Evolutionary conservation across 345 rosid species (phyloP).

Genomic region (Linum trigynum): DNA sequence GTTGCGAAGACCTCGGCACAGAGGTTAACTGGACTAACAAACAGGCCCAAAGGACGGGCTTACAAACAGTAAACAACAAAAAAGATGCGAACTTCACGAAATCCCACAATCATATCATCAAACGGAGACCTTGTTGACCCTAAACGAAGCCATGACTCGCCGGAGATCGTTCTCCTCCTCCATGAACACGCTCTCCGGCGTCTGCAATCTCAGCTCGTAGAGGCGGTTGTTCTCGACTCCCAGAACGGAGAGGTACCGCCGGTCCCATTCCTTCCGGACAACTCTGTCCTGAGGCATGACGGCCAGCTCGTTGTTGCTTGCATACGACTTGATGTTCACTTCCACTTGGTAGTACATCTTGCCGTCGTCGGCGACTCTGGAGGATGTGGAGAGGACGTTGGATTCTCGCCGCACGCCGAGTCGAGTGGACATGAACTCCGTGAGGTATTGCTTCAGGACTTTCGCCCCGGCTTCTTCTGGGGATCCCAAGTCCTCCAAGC

Average conservation of each 20-base stretch:
- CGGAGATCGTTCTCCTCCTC: slow-evolving; percentile 85
- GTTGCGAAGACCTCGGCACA: no score
- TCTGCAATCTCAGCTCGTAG: slow-evolving; percentile 75
- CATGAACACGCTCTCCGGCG: slow-evolving; percentile 74
- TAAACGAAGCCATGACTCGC: slow-evolving; percentile 76
- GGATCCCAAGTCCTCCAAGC: slow-evolving; percentile 76
- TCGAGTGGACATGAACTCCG: slow-evolving; percentile 96
- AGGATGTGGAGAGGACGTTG: slow-evolving; percentile 56
- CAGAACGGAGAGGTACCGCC: slow-evolving; percentile 79
- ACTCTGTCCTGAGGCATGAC: slow-evolving; percentile 87
- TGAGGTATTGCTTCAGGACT: slow-evolving; percentile 76
- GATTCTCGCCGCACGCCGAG: slow-evolving; percentile 77
- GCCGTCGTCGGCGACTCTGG: slow-evolving; percentile 85
- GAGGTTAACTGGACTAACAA: no score
- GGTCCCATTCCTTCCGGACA: slow-evolving; percentile 74
- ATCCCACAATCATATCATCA: slow-evolving; percentile 12
- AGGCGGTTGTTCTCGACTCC: slow-evolving; percentile 76
- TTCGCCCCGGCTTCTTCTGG: slow-evolving; percentile 77
- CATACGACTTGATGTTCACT: slow-evolving; percentile 89
- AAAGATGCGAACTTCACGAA: no score
- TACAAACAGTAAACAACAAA: no score
- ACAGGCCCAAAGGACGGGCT: no score
- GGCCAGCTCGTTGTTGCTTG: slow-evolving; percentile 83
- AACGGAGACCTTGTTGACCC: slow-evolving; percentile 55
- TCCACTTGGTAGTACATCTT: slow-evolving; percentile 81